phyloP scores from a whole-genome alignment of 305 asterid species.

The Fraxinus baroniana region DNA sequence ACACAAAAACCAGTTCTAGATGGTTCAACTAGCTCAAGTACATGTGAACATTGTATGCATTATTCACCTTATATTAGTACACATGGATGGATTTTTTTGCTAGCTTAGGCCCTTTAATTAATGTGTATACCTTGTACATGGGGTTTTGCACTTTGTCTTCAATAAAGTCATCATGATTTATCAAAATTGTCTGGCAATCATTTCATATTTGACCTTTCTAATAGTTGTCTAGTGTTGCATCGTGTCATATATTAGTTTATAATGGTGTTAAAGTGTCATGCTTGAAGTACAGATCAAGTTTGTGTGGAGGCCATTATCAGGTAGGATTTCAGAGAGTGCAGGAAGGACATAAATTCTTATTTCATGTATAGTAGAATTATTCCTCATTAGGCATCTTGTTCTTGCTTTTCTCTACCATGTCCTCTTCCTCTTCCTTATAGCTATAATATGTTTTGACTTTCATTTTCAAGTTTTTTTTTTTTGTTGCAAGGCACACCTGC shows the following conservation, averaged over 20 bases:
- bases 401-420: not conserved
- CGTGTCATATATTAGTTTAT: not conserved
- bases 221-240: not conserved
- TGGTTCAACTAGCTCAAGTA: not conserved
- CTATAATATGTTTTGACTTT: not conserved
- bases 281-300: not conserved
- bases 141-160: not conserved
- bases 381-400: not conserved
- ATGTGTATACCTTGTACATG: not conserved
- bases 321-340: not conserved
- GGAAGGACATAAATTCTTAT: not conserved
- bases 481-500: not conserved
- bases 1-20: not conserved
- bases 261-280: not conserved
- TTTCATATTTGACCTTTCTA: not conserved
- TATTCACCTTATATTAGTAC: not conserved
- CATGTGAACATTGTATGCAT: not conserved
- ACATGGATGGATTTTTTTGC: not conserved
- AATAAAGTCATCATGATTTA: not conserved
- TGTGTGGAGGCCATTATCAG: not conserved
- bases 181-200: not conserved
- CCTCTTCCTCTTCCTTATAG: constrained; percentile 3
- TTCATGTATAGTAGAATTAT: not conserved
- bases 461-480: not conserved
- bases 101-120: not conserved